Evolutionary conservation across 306 rosid genomes (phyloP).

Genomic region (Trifolium pratense): DNA sequence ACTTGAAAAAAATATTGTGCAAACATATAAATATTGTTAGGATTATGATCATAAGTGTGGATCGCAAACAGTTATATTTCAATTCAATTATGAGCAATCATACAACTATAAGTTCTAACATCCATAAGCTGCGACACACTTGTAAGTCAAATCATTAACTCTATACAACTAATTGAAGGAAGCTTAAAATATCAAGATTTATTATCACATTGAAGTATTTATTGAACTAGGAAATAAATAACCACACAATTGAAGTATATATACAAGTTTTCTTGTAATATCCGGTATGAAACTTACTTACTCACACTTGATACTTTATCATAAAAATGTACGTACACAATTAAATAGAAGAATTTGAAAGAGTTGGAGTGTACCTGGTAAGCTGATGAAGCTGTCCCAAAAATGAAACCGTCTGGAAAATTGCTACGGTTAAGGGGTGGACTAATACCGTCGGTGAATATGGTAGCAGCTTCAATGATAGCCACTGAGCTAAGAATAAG

Average conservation of each 20-base stretch:
- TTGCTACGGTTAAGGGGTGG: constrained; percentile 21
- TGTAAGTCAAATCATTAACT: neutral
- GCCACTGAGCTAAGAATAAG: constrained; percentile 11
- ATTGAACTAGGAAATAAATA: no score
- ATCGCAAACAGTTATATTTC: no score
- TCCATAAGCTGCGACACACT: neutral
- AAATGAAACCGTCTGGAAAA: constrained; percentile 46
- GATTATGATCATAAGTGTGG: no score
- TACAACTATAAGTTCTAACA: no score
- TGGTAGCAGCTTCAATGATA: constrained; percentile 3
- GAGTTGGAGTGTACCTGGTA: constrained; percentile 38
- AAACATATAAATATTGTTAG: no score
- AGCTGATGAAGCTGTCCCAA: constrained; percentile 43
- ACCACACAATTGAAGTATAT: no score
- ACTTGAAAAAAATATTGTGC: constrained; percentile 34
- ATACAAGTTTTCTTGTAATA: no score
- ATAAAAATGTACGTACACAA: neutral
- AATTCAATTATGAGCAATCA: no score
- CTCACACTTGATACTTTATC: neutral
- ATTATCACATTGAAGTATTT: no score
- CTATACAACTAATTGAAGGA: neutral
- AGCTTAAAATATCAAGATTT: no score
- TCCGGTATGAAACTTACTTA: no score
- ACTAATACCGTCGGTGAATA: neutral
- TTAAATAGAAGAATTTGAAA: neutral